Base-by-base conservation (phyloP, 371 early-diverging fungal species). In the Rhizopus stolonifer region DNA sequence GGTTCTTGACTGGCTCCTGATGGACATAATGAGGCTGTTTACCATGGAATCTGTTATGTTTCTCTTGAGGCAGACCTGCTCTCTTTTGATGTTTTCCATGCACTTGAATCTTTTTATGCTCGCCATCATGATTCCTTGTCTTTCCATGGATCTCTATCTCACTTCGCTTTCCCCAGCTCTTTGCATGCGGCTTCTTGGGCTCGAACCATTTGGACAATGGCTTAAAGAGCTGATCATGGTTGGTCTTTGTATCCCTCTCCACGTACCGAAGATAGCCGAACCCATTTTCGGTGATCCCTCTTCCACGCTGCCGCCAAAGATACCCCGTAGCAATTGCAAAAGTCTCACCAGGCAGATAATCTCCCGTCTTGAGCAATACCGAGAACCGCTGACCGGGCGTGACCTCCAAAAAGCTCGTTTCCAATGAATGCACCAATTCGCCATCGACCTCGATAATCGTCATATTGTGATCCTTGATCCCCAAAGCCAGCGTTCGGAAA, bases 361-460 rank as follows among this genome's bases (percentile, higher is more conserved):
- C 33, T 4, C 54, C 61, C 0, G 65, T 65, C 14, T 47, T 23
- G 7, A 66, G 23, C 43, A 69, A 33, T 0, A 54, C 67, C 17
- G 70, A 69, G 33, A 56, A 69, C 5, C 69, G 38, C 49, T 69
- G 67, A 1, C 65, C 69, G 4, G 69, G 67, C 2, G 62, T 45
- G 7, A 69, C 33, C 32, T 69, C 69, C 5, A 66, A 18, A 17
- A 43, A 62, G 7, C 47, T 52, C 2, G 58, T 58, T 2, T 55
- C 18, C 15, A 46, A 61, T 3, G 67, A 67, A 11, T 67, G 22
- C 0, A 54, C 49, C 25, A 60, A 43, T 29, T 54, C 57, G n/a
- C 78, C 78, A 43, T 77, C 78, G 0, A 71, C 67, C 51, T 76
- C 76, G 22, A 76, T 76, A 11, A 76, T 44, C 0, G 79, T 78